phyloP scores from a whole-genome alignment of 225 moss, liverwort and hornwort species.

The Anthoceros angustus region DNA sequence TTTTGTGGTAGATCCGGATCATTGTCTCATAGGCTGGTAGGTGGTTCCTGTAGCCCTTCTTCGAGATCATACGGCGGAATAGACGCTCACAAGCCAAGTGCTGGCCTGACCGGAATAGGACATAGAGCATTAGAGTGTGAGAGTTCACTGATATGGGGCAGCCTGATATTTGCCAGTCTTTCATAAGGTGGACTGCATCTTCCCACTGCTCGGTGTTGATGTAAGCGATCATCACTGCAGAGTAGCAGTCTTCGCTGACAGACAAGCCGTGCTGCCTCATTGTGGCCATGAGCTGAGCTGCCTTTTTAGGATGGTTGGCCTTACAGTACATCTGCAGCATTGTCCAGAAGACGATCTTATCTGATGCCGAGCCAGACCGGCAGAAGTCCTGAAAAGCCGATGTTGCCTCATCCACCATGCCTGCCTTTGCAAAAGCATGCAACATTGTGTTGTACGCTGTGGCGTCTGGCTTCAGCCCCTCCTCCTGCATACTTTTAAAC shows the following conservation, averaged over 20 bases:
- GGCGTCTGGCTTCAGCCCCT: conserved; percentile 33
- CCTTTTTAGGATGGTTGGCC: conserved; percentile 33
- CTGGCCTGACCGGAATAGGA: conserved; percentile 41
- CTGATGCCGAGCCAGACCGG: conserved; percentile 18
- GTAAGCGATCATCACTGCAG: conserved; percentile 36
- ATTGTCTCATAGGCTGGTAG: conserved; percentile 46
- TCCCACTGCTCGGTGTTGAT: conserved; percentile 19
- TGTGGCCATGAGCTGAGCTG: conserved; percentile 25
- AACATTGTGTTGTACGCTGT: conserved; percentile 46
- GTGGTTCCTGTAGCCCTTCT: conserved; percentile 20
- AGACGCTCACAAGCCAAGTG: conserved; percentile 34
- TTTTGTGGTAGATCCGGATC: conserved; percentile 60
- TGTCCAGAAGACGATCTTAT: conserved; percentile 50
- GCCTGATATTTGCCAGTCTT: conserved; percentile 31
- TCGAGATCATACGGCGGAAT: conserved; percentile 19
- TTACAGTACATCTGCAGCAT: conserved; percentile 50
- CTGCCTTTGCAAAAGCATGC: conserved; percentile 40
- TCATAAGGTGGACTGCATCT: conserved; percentile 32
- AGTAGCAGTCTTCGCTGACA: conserved; percentile 35
- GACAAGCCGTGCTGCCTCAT: conserved; percentile 33
- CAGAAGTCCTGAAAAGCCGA: conserved; percentile 39
- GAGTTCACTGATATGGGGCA: conserved; percentile 28
- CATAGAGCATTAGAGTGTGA: conserved; percentile 54
- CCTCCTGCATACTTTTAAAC: conserved; percentile 42
- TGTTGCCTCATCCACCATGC: conserved; percentile 45